These are phyloP conservation scores for Trichoderma koningiopsis DNA, from an alignment of 2,329 filamentous ascomycete species.

Conservation along the genomic window DNA sequence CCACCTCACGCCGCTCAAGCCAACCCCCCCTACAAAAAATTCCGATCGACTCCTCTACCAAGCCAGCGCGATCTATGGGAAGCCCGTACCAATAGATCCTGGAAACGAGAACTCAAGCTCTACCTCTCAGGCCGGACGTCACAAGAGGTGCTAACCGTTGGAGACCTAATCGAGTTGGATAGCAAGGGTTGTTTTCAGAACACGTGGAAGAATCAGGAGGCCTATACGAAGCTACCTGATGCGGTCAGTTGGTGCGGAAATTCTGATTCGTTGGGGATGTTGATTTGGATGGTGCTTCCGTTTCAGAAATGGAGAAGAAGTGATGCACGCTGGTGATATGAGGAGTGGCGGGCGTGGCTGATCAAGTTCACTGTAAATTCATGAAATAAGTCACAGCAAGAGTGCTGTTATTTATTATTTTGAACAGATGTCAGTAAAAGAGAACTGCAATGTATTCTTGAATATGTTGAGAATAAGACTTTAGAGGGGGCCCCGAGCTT, in stretches of 20 bases:
- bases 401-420: no score
- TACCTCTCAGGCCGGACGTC: constrained; percentile 4
- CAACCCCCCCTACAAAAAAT: constrained; percentile 15
- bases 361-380: no score
- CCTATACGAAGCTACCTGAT: constrained; percentile 8
- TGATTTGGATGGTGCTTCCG: constrained; percentile 13
- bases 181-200: constrained; percentile 4
- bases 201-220: neutral
- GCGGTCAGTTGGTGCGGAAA: constrained; percentile 15
- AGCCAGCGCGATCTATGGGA: constrained; percentile 11
- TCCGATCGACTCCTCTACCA: neutral
- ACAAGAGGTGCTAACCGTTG: neutral
- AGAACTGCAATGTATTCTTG: no score
- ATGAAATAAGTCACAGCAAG: no score
- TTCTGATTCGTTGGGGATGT: constrained; percentile 12
- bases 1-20: constrained; percentile 2
- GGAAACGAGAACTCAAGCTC: constrained; percentile 7
- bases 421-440: no score
- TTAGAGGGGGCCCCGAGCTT: no score
- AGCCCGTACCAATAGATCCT: constrained; percentile 11
- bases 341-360: neutral
- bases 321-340: constrained; percentile 2
- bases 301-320: constrained; percentile 10
- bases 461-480: no score
- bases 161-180: constrained; percentile 6